Conservation (phyloP, 2,329 filamentous ascomycete genomes). For the Botrytis byssoidea region DNA sequence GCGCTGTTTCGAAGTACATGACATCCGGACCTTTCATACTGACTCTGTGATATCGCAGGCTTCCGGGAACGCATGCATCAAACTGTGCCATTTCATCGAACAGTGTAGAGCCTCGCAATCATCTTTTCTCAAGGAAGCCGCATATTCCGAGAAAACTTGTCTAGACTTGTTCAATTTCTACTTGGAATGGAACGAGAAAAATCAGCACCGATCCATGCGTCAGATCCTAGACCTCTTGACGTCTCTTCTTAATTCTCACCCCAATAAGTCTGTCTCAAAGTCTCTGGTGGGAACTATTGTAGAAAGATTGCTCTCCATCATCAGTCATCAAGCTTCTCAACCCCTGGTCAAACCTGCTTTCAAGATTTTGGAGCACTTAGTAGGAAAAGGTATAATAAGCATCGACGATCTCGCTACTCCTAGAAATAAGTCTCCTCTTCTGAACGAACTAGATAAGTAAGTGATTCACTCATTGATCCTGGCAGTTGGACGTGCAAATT, state of each 20-base stretch:
- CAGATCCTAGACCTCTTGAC: constrained; percentile 59
- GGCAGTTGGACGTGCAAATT: neutral
- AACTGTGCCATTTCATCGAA: constrained; percentile 62
- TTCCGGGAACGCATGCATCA: constrained; percentile 57
- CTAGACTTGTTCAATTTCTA: constrained; percentile 59
- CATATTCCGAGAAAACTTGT: constrained; percentile 50
- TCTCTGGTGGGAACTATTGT: constrained; percentile 49
- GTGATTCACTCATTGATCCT: neutral
- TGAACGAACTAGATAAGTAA: neutral
- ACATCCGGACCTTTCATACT: neutral
- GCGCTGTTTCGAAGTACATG: neutral
- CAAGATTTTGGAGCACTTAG: constrained; percentile 63
- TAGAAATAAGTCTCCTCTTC: neutral
- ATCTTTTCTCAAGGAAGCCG: constrained; percentile 47
- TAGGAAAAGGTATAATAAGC: constrained; percentile 58
- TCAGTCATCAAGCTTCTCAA: constrained; percentile 59
- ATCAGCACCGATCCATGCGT: constrained; percentile 62
- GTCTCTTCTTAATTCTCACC: constrained; percentile 51
- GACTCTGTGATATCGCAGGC: constrained; percentile 23
- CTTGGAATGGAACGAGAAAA: constrained; percentile 65
- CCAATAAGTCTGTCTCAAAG: constrained; percentile 44
- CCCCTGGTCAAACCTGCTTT: constrained; percentile 68
- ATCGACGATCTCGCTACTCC: constrained; percentile 28
- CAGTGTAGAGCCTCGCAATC: constrained; percentile 54
- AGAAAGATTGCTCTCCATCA: constrained; percentile 55